A percentile compares a stretch with the other conserved stretches of the same genome.
Evolutionary conservation across 495 filamentous ascomycete species (phyloP).

Genomic region (Chaetomidium leptoderma): DNA sequence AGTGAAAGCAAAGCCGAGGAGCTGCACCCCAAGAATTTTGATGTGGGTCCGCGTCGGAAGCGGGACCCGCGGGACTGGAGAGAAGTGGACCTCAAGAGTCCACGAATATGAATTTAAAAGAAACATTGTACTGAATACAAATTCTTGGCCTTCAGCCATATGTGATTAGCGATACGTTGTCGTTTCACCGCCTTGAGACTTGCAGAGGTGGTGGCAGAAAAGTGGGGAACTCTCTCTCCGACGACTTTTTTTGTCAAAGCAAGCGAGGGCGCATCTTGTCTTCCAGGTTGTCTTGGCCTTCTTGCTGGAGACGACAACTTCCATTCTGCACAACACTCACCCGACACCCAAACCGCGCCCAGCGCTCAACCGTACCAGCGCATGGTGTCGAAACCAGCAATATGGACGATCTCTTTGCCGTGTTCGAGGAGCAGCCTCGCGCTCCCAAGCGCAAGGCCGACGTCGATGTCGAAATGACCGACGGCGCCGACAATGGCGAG

Average conservation of each 20-base stretch:
- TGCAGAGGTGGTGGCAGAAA: constrained; percentile 3
- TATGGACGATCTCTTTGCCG: constrained; percentile 83
- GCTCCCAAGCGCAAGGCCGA: constrained; percentile 69
- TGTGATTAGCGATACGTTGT: no score
- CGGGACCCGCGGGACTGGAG: no score
- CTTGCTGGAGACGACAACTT: neutral
- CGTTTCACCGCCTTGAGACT: neutral
- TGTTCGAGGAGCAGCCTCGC: constrained; percentile 68
- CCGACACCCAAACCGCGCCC: neutral
- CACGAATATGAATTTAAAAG: no score
- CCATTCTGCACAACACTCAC: neutral
- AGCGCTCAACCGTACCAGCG: neutral
- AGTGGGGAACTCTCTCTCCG: neutral
- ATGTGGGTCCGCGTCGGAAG: neutral
- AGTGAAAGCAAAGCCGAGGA: neutral
- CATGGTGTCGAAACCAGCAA: constrained; percentile 16
- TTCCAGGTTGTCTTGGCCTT: no score
- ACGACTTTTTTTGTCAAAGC: constrained; percentile 19
- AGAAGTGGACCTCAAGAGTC: no score
- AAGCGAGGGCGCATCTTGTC: no score
- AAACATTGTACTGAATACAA: no score
- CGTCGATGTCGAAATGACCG: constrained; percentile 56
- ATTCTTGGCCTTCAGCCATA: no score
- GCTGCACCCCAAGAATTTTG: neutral
- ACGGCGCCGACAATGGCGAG: constrained; percentile 26